Base-by-base conservation (phyloP, 2,329 filamentous ascomycete genomes). In the Arthroderma sp. region DNA sequence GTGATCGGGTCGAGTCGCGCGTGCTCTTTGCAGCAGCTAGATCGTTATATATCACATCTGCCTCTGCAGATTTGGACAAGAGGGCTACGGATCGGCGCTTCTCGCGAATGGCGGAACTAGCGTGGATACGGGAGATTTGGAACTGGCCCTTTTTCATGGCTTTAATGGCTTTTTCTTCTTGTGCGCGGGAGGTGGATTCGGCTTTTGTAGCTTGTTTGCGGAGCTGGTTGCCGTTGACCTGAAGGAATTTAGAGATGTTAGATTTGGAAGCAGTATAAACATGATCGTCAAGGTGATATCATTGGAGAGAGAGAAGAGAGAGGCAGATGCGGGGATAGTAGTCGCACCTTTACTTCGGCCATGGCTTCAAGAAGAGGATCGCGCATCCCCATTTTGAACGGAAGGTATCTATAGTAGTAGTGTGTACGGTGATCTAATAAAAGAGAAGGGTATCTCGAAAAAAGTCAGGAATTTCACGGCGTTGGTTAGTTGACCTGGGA, bases 121-220 rank as follows among this genome's bases (percentile, higher is more conserved):
- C 67, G 54, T 70, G 67, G 55, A 70, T 68, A 42, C 66, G 66
- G 38, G 67, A 66, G 53, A 70, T 70, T 51, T 69, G 66, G 49
- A 69, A 67, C 55, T 70, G 66, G 45, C 59, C 66, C 48, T 66
- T 65, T 49, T 67, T 68, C 57, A 70, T 65, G 29, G 67, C 67
- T 47, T 64, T 67, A 52, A 68, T 66, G 42, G 67, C 63, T 57
- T 70, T 70, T 38, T 62, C 61, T 48, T 68, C 66, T 56, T 70
- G 66, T n/a, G 65, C 57, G 50, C 68, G 67, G 50, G 60, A 66
- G 41, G 67, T 68, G 27, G 64, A 53, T 53, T 69, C 66, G 15
- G 67, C 67, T 43, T 66, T 65, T 43, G 59, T 56, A 38, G 67
- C 66, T 55, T 70, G 66, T 53, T 69, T 67, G 47, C 68, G 69